Base-by-base conservation (phyloP, 1,139 yeast species). In the Nakaseomyces sp. region DNA sequence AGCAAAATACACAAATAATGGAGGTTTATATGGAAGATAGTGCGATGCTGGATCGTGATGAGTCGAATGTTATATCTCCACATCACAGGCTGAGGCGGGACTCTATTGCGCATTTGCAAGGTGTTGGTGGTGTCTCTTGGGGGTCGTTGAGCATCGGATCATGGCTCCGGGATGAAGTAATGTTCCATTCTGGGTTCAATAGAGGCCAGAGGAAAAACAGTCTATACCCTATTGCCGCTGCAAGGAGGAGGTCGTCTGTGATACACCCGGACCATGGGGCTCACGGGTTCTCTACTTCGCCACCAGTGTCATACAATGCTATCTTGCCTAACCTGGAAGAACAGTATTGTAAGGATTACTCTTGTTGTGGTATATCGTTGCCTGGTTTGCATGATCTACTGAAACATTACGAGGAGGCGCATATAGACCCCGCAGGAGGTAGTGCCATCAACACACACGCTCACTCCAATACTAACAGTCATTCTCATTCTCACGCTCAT, bases 61-160 rank as follows among this genome's bases (percentile, higher is more conserved):
- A 35, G 20, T 28, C 26, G 12, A 35, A 35, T 32, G 28, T 35
- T 2, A n/a, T 35, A 13, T 35, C 38, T 7, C 28, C 38, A 6
- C 38, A 22, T 13, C 28, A 32, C 13, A 79, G 49, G 25, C 32
- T 76, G 95, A 56, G 41, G 19, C 72, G 97, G 49, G 97, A 89
- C 57, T 79, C 89, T 49, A 80, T 91, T 48, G 96, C 96, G 20
- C 96, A 89, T 64, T 82, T 95, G 3, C 96, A 87, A 62, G 97
- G 97, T 7, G 85, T 89, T 81, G 97, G 97, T 35, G 97, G 97
- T 42, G 85, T 91, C 30, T 81, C 94, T 12, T 91, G 96, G 96
- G 97, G 97, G 18, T 88, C 95, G 3, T 79, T 88, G 47, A 83
- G 95, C 19, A 89, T 91, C 37, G 96, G 97, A 9, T 81, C 93